Conservation (phyloP, 345 rosid species). For the Rhodamnia argentea region DNA sequence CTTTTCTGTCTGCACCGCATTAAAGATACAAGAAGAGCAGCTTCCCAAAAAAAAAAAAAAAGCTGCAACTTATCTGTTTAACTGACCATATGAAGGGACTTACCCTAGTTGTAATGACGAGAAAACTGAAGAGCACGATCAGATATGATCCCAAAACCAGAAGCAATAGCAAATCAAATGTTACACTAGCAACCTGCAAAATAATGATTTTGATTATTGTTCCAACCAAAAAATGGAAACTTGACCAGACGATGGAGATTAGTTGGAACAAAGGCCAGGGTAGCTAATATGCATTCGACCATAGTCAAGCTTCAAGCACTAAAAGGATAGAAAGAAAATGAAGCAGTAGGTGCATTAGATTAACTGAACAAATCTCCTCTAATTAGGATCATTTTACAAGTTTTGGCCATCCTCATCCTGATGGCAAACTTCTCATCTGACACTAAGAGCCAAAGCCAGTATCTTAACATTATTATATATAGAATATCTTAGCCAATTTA, state of each 20-base stretch:
- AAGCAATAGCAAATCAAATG: constrained; percentile 89
- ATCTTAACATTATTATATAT: not conserved
- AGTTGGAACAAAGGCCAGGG: not conserved
- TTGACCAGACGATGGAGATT: not conserved
- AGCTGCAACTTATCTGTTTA: not conserved
- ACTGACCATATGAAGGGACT: not conserved
- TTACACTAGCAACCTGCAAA: constrained; percentile 95
- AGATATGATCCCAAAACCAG: constrained; percentile 86
- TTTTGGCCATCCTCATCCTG: not conserved
- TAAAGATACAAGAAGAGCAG: not conserved
- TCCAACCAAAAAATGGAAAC: not conserved
- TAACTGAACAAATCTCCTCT: not conserved
- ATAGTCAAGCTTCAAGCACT: not conserved
- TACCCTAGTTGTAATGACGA: constrained; percentile 94
- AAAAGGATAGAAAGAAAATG: not conserved
- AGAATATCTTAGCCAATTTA: not conserved
- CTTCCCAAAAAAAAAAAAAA: not conserved
- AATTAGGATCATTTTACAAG: not conserved
- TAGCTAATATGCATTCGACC: not conserved
- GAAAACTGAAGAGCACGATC: constrained; percentile 86
- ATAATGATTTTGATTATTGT: not conserved
- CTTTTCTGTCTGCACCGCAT: not conserved
- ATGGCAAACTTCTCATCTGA: not conserved
- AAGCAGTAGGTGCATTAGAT: not conserved
- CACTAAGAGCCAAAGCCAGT: not conserved